Conservation (phyloP, 495 filamentous ascomycete genomes). For the Tetracladium setigerum region DNA sequence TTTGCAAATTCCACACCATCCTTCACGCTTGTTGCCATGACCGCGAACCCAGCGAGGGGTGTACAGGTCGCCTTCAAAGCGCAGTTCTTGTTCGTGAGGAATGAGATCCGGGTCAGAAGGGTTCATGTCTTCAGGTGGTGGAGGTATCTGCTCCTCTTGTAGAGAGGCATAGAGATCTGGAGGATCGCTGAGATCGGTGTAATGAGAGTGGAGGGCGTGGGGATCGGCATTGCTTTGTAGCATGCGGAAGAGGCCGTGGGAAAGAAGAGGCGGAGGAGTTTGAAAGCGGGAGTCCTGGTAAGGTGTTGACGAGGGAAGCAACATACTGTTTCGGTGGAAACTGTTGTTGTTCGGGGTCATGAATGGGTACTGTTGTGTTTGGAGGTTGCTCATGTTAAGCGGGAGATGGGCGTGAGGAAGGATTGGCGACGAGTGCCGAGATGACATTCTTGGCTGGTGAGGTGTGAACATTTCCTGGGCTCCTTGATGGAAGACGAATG, state of each 20-base stretch:
- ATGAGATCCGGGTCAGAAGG: conserved; percentile 60
- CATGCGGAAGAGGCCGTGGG: conserved; percentile 59
- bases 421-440: conserved; percentile 48
- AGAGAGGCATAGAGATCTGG: conserved; percentile 68
- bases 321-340: conserved; percentile 34
- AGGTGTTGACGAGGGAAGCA: conserved; percentile 26
- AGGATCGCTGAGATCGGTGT: conserved; percentile 57
- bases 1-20: conserved; percentile 80
- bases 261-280: conserved; percentile 45
- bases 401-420: conserved; percentile 43
- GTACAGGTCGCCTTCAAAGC: conserved; percentile 71
- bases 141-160: conserved; percentile 56
- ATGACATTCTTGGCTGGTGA: conserved; percentile 30
- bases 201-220: conserved; percentile 51
- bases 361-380: conserved; percentile 45
- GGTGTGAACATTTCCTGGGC: conserved; percentile 38
- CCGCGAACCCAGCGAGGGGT: conserved; percentile 73
- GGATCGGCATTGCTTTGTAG: conserved; percentile 61
- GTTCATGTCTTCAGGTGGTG: conserved; percentile 69
- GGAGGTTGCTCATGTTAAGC: conserved; percentile 43
- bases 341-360: conserved; percentile 39
- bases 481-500: conserved; percentile 43
- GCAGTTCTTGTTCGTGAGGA: conserved; percentile 68
- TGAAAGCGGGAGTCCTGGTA: conserved; percentile 34
- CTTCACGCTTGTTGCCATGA: conserved; percentile 74